Conservation (phyloP, 371 early-diverging fungal species). For the Funneliformis caledonium region DNA sequence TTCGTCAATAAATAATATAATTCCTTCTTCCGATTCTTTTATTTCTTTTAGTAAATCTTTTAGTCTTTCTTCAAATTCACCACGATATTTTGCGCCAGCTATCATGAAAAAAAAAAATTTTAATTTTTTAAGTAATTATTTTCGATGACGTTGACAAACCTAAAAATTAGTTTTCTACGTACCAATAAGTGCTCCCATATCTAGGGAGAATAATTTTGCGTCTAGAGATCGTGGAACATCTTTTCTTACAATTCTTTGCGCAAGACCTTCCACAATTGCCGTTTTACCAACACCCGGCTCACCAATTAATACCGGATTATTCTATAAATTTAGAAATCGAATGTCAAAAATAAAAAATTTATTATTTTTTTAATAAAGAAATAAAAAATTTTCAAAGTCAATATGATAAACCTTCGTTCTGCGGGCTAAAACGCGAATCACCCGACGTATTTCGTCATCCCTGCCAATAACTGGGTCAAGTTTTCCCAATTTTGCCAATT, state of each 20-base stretch:
- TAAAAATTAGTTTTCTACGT: not conserved
- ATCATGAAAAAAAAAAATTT: constrained; percentile 37
- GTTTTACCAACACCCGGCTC: constrained; percentile 97
- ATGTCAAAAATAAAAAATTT: constrained; percentile 52
- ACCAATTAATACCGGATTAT: constrained; percentile 91
- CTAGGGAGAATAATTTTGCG: constrained; percentile 89
- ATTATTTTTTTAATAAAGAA: constrained; percentile 43
- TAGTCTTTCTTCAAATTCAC: constrained; percentile 99
- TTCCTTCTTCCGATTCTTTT: constrained; percentile 83
- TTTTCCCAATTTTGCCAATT: constrained; percentile 76
- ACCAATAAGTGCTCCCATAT: constrained; percentile 94
- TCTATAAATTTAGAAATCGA: constrained; percentile 56
- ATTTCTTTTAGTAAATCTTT: constrained; percentile 97
- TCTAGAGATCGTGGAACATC: constrained; percentile 93
- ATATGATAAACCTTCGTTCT: constrained; percentile 81
- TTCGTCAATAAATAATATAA: constrained; percentile 99
- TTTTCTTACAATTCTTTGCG: constrained; percentile 93
- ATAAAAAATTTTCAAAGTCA: constrained; percentile 52
- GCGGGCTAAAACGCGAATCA: constrained; percentile 79
- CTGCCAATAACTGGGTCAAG: constrained; percentile 90
- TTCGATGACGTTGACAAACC: not conserved
- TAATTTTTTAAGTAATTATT: not conserved
- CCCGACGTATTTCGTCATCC: constrained; percentile 82
- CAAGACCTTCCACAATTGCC: constrained; percentile 95
- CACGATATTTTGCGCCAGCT: constrained; percentile 92